These are phyloP conservation scores for Eustoma russellianum DNA, from an alignment of 257 asterid genomes.

Conservation along the genomic window DNA sequence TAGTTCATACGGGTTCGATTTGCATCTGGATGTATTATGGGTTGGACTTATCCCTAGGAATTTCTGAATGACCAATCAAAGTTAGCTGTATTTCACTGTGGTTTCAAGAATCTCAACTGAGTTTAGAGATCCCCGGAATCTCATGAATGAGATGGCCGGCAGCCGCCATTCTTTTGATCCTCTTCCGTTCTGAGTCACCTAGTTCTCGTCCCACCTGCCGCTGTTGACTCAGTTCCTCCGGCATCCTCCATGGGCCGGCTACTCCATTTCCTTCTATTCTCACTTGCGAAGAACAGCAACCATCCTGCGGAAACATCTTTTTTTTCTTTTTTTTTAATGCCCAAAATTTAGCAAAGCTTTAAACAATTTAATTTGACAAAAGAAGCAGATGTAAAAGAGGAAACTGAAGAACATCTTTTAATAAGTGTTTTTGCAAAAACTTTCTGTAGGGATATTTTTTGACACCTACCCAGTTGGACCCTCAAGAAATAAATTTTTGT, in stretches of 20 bases:
- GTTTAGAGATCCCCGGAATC: slow-evolving; percentile 12
- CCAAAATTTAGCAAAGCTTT: not conserved
- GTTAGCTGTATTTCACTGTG: not conserved
- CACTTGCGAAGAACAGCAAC: slow-evolving; percentile 11
- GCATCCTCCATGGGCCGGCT: slow-evolving; percentile 2
- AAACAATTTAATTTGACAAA: not conserved
- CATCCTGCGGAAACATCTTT: no score
- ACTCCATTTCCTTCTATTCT: not conserved
- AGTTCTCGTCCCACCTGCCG: not conserved
- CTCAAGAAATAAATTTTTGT: no score
- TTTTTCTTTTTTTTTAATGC: not conserved
- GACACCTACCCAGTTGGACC: no score
- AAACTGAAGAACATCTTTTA: not conserved
- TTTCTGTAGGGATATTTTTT: no score
- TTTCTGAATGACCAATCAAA: not conserved
- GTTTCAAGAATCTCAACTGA: slow-evolving; percentile 6
- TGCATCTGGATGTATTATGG: no score
- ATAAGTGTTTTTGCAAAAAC: no score
- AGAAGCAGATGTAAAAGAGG: not conserved
- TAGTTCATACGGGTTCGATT: no score
- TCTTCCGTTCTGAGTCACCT: not conserved
- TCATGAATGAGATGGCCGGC: not conserved
- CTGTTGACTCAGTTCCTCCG: slow-evolving; percentile 1
- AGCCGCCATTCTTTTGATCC: not conserved
- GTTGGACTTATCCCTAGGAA: no score